These are phyloP conservation scores for Fusarium praegraminearum DNA, from an alignment of 2,329 filamentous ascomycete genomes.

Conservation along the genomic window DNA sequence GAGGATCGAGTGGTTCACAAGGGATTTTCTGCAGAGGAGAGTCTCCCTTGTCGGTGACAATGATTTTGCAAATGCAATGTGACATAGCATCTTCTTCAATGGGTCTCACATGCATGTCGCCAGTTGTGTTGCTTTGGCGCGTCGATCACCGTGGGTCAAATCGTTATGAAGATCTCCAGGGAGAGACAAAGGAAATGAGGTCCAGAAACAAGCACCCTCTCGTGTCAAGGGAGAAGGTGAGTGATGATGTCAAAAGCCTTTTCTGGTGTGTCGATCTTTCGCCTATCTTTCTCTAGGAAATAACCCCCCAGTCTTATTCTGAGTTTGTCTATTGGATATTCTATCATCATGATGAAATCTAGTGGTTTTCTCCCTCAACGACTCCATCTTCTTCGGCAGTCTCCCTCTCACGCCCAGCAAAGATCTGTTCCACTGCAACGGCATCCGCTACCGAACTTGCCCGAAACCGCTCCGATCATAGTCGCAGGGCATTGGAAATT, in stretches of 20 bases:
- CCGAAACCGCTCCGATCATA: constrained; percentile 33
- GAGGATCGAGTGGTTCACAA: constrained; percentile 3
- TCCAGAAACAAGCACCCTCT: constrained; percentile 7
- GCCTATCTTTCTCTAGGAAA: constrained; percentile 28
- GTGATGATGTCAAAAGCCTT: constrained; percentile 36
- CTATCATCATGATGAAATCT: constrained; percentile 38
- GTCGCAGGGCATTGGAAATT: constrained; percentile 70
- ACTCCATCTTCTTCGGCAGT: constrained; percentile 1
- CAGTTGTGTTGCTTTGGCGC: constrained; percentile 13
- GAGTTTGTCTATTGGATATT: constrained; percentile 30
- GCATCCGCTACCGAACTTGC: constrained; percentile 12
- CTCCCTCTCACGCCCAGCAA: constrained; percentile 5
- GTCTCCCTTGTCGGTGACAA: constrained; percentile 15
- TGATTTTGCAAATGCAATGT: constrained; percentile 5
- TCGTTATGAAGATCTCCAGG: constrained; percentile 28
- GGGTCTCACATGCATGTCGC: constrained; percentile 35
- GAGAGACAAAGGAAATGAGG: constrained; percentile 31
- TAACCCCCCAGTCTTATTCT: constrained; percentile 9
- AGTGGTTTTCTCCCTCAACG: constrained; percentile 25
- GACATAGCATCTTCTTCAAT: constrained; percentile 38
- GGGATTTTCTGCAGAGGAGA: constrained; percentile 9
- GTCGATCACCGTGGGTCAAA: constrained; percentile 31
- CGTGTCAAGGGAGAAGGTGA: constrained; percentile 23
- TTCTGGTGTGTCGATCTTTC: constrained; percentile 21
- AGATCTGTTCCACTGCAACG: constrained; percentile 12